Evolutionary conservation across 768 basidiomycete genomes (phyloP), one percentile per base, ranked within the genome.

Genomic region (Trichaptum fuscoviolaceum): DNA sequence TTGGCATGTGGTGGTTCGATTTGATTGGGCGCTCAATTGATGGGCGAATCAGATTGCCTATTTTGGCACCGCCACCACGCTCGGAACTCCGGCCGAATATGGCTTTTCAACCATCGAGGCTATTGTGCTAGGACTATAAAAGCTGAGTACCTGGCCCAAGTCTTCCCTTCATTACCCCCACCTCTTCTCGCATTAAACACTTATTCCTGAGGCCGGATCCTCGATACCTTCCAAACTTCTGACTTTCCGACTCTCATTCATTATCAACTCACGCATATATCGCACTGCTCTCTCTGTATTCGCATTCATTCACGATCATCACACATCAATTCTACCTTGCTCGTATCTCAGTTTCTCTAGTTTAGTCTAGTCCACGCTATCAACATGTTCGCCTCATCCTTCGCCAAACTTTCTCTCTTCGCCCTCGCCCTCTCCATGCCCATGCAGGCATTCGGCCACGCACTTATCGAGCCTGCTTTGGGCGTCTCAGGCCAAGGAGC

Each of bases 381-480:
- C 63, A 65, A 62, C 52, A 75, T 77, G 73, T 69, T 77, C 65
- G 68, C 71, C 66, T 74, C 73, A 66, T 63, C 75, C 68, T 71
- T 76, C 59, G 69, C 75, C 58, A 52, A 52, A 52, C 10, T 52
- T 20, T 68, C 74, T 35, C 66, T 72, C 36, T 69, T 80, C 67
- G 67, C 77, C 65, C 70, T 82, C 35, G 73, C 75, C 20, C 70
- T 80, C 26, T 70, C 77, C 25, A 73, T 78, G 26, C 42, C 42
- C 15, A 52, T 52, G 42, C 79, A 79, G 64, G 80, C 71, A 5
- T 69, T 72, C 64, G 83, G 78, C 0, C 83, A 84, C 66, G 80
- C 83, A 9, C 73, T 70, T 2, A 73, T 85, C 57, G 61, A 77
- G 9, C 84, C 83, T 58, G 77, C 76, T 12, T 79, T 85, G 24